Evolutionary conservation across 1,139 yeast species (phyloP).

Genomic region (Yamadazyma aaseri): DNA sequence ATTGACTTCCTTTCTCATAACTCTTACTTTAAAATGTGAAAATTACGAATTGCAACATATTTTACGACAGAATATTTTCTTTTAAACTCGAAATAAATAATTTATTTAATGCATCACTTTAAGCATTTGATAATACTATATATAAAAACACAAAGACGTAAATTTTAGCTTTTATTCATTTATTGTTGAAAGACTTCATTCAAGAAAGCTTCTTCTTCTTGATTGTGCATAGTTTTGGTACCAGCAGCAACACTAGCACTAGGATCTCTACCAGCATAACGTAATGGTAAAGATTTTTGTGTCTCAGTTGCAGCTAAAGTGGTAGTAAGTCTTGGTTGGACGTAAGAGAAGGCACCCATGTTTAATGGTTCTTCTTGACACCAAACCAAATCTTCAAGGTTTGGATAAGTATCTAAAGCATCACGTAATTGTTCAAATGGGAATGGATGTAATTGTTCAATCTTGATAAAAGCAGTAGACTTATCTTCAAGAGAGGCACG

Average conservation of each 20-base stretch:
- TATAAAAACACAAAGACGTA: not conserved
- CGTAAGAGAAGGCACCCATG: constrained; percentile 88
- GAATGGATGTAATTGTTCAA: constrained; percentile 99
- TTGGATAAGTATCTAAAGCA: constrained; percentile 75
- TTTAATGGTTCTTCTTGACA: constrained; percentile 99
- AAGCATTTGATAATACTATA: constrained; percentile 3
- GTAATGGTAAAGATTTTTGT: constrained; percentile 55
- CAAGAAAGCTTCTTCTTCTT: constrained; percentile 88
- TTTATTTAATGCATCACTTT: constrained; percentile 5
- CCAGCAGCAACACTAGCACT: constrained; percentile 99
- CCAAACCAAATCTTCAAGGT: constrained; percentile 87
- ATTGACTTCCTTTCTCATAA: no score
- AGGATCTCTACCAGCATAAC: constrained; percentile 98
- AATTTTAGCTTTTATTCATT: not conserved
- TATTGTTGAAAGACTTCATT: constrained; percentile 61
- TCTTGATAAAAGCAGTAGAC: constrained; percentile 81
- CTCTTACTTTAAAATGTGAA: no score
- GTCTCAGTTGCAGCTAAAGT: constrained; percentile 71
- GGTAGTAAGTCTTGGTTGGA: constrained; percentile 77
- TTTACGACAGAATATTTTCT: not conserved
- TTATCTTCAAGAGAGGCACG: constrained; percentile 75
- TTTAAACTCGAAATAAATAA: constrained; percentile 5
- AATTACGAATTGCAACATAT: no score
- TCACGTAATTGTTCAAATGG: constrained; percentile 94
- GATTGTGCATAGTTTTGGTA: constrained; percentile 79